Evolutionary conservation across 1,139 yeast species (phyloP).

Genomic region (Eremothecium gossypii): DNA sequence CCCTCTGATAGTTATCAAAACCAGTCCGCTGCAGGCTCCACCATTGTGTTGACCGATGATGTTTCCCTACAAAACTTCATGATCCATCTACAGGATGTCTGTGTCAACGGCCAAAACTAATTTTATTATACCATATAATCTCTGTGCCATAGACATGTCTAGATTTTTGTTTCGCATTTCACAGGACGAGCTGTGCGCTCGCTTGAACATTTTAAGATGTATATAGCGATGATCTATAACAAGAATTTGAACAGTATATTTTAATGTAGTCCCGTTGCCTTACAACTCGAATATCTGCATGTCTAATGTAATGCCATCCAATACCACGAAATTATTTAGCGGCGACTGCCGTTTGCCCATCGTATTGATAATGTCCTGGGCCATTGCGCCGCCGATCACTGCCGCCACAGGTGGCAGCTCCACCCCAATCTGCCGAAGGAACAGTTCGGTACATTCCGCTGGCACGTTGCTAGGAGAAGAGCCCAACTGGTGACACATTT

Average conservation of each 20-base stretch:
- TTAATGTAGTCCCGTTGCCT: slow-evolving; percentile 6
- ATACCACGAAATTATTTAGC: slow-evolving; percentile 65
- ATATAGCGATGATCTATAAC: slow-evolving; percentile 3
- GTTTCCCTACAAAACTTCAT: slow-evolving; percentile 86
- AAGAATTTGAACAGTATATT: slow-evolving; percentile 2
- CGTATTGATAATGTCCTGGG: slow-evolving; percentile 84
- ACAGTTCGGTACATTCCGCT: slow-evolving; percentile 33
- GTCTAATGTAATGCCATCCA: slow-evolving; percentile 61
- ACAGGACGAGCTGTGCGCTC: not conserved
- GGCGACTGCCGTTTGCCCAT: slow-evolving; percentile 73
- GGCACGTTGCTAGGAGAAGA: slow-evolving; percentile 34
- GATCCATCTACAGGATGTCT: slow-evolving; percentile 80
- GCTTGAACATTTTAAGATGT: slow-evolving; percentile 2
- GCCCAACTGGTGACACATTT: slow-evolving; percentile 35
- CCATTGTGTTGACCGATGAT: slow-evolving; percentile 91
- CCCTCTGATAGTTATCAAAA: slow-evolving; percentile 82
- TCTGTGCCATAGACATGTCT: slow-evolving; percentile 4
- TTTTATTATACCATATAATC: not conserved
- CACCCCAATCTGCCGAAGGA: slow-evolving; percentile 46
- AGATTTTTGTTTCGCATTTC: slow-evolving; percentile 1
- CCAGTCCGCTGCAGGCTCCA: slow-evolving; percentile 46
- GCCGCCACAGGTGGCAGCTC: slow-evolving; percentile 86
- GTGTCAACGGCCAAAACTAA: slow-evolving; percentile 42
- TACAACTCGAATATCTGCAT: slow-evolving; percentile 60
- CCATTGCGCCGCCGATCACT: slow-evolving; percentile 77